Conservation (phyloP, 352 stramenopile genomes). For the Peronosclerospora sorghi region DNA sequence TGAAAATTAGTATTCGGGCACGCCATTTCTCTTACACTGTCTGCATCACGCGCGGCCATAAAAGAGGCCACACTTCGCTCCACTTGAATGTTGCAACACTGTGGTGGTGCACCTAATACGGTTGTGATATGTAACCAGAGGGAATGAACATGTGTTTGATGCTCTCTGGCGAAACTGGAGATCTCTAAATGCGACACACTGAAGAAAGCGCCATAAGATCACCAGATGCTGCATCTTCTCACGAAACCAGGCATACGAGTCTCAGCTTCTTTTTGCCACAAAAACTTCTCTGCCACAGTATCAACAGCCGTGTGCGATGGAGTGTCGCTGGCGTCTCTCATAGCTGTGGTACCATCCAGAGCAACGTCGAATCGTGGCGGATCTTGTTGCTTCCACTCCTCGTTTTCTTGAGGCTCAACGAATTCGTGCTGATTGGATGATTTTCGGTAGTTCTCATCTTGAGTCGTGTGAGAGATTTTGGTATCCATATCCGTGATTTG, state of each 20-base stretch:
- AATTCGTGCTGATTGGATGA: too few relatives aligned
- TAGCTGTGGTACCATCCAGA: too few relatives aligned
- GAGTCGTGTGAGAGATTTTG: too few relatives aligned
- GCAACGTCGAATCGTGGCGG: too few relatives aligned
- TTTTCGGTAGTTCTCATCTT: too few relatives aligned
- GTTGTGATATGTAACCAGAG: slow-evolving; percentile 7
- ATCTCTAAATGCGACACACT: slow-evolving; percentile 1
- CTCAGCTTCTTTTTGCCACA: slow-evolving; percentile 1
- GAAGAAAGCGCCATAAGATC: slow-evolving; percentile 12
- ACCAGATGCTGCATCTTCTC: slow-evolving; percentile 14
- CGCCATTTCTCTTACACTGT: not conserved
- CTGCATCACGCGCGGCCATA: not conserved
- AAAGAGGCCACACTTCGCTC: slow-evolving; percentile 2
- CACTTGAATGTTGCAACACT: not conserved
- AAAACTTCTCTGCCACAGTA: not conserved
- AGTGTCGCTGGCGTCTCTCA: too few relatives aligned
- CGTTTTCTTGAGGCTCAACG: too few relatives aligned
- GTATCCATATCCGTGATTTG: not conserved
- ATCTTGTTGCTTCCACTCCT: too few relatives aligned
- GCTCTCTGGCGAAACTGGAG: not conserved
- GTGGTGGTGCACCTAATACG: not conserved
- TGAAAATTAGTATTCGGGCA: not conserved
- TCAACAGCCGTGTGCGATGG: not conserved
- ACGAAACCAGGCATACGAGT: slow-evolving; percentile 1
- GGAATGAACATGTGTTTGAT: not conserved